Conservation (phyloP, 129 eudicot species). For the Logfia minima region DNA sequence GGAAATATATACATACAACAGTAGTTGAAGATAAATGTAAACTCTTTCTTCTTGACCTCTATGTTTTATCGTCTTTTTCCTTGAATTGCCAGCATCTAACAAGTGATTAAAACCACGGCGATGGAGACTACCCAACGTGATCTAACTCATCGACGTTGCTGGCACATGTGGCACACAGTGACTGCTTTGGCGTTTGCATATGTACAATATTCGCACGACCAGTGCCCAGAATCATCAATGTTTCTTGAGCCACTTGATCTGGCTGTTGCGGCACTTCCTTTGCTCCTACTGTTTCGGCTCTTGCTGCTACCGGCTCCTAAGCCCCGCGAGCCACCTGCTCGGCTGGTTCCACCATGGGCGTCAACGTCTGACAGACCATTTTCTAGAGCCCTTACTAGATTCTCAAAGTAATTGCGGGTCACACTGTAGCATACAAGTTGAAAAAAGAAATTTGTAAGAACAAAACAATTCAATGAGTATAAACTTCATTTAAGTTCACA, state of each 20-base stretch:
- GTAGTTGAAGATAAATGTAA: slow-evolving; percentile 1
- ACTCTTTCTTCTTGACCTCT: slow-evolving; percentile 28
- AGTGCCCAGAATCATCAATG: slow-evolving; percentile 71
- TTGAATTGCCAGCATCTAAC: slow-evolving; percentile 7
- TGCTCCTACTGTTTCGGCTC: slow-evolving; percentile 43
- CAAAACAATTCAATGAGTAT: not conserved
- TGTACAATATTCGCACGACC: slow-evolving; percentile 94
- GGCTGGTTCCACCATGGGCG: slow-evolving; percentile 59
- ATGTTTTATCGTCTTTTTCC: not conserved
- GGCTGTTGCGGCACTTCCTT: slow-evolving; percentile 52
- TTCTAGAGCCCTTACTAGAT: slow-evolving; percentile 86
- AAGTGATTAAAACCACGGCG: slow-evolving; percentile 10
- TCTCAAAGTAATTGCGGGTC: slow-evolving; percentile 88
- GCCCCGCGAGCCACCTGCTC: slow-evolving; percentile 55
- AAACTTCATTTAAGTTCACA: not conserved
- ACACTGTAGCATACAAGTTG: slow-evolving; percentile 44
- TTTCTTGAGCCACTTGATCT: slow-evolving; percentile 63
- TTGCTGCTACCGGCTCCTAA: slow-evolving; percentile 64
- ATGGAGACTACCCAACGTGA: not conserved
- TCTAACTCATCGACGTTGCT: slow-evolving; percentile 55
- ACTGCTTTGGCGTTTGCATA: slow-evolving; percentile 74
- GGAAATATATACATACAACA: slow-evolving; percentile 37
- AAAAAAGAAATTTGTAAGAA: slow-evolving; percentile 4
- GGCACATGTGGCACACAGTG: slow-evolving; percentile 80
- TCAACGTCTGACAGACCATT: slow-evolving; percentile 88